These are phyloP conservation scores for Geotrichum cucujoidarum DNA, from an alignment of 1,139 yeast genomes.

Conservation along the genomic window DNA sequence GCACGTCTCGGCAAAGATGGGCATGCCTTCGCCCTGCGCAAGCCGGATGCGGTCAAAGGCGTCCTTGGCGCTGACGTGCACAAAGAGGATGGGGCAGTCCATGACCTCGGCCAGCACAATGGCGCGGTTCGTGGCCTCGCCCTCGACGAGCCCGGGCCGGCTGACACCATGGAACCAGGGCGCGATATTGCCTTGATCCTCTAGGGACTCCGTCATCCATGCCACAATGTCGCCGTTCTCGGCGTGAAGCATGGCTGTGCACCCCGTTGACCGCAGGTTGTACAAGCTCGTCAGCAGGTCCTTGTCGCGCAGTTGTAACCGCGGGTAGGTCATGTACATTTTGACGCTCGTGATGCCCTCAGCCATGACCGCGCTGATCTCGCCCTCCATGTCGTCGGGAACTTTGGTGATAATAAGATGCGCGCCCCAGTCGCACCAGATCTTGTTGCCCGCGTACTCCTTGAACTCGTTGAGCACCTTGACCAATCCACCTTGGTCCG, in stretches of 20 bases:
- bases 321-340: constrained; percentile 46
- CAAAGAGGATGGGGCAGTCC: constrained; percentile 45
- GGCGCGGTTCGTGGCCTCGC: constrained; percentile 48
- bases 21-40: constrained; percentile 42
- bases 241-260: constrained; percentile 49
- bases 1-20: constrained; percentile 47
- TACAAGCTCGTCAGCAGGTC: constrained; percentile 41
- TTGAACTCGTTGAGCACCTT: constrained; percentile 11
- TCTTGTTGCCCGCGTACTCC: constrained; percentile 31
- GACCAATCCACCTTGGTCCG: constrained; percentile 26
- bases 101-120: constrained; percentile 41
- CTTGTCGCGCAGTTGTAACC: constrained; percentile 41
- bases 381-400: constrained; percentile 26
- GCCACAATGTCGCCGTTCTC: constrained; percentile 46
- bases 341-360: constrained; percentile 45
- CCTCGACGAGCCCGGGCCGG: constrained; percentile 45
- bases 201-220: constrained; percentile 41
- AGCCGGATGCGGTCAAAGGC: constrained; percentile 42
- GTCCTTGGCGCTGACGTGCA: constrained; percentile 45
- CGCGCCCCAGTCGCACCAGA: constrained; percentile 46
- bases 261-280: constrained; percentile 40
- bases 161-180: constrained; percentile 46
- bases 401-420: constrained; percentile 41
- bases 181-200: constrained; percentile 37
- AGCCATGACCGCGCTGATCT: constrained; percentile 32